Percentiles rank a stretch among this genome's conserved stretches.
Evolutionary conservation across 1,284 basidiomycete species (phyloP).

Genomic region (Leccinum griseonigrum): DNA sequence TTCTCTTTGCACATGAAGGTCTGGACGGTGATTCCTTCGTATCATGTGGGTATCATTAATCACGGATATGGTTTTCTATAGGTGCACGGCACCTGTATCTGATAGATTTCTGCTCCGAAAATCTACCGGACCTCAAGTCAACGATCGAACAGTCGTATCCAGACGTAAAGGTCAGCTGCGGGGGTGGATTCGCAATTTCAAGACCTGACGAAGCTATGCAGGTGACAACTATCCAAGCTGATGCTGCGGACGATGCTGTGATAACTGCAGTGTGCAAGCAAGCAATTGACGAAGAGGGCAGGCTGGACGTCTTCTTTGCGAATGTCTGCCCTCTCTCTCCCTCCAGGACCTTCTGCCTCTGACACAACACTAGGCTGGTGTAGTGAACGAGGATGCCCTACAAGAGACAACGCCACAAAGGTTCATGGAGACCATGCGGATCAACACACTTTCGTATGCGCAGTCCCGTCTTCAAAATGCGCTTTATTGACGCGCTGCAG

Average conservation of each 20-base stretch:
- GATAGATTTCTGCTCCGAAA: slow-evolving; percentile 71
- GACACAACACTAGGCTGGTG: slow-evolving; percentile 54
- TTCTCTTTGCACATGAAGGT: slow-evolving; percentile 84
- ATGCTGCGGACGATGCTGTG: slow-evolving; percentile 79
- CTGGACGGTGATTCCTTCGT: slow-evolving; percentile 11
- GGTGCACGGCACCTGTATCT: slow-evolving; percentile 85
- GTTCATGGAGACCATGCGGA: slow-evolving; percentile 75
- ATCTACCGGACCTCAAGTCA: slow-evolving; percentile 70
- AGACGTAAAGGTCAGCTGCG: slow-evolving; percentile 64
- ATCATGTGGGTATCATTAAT: slow-evolving; percentile 4
- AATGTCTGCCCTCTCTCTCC: slow-evolving; percentile 55
- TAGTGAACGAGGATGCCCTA: slow-evolving; percentile 49
- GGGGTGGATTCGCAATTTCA: slow-evolving; percentile 3
- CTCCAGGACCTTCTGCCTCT: slow-evolving; percentile 2
- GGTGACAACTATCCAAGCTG: slow-evolving; percentile 73
- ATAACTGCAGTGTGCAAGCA: slow-evolving; percentile 70
- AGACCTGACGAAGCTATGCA: slow-evolving; percentile 33
- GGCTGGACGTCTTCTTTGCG: slow-evolving; percentile 91
- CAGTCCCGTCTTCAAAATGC: not conserved
- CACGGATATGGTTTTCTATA: slow-evolving; percentile 32
- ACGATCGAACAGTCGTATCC: slow-evolving; percentile 70
- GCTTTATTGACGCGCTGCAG: slow-evolving; percentile 38
- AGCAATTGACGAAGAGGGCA: slow-evolving; percentile 77
- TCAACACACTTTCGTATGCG: slow-evolving; percentile 81
- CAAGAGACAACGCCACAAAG: slow-evolving; percentile 59